A percentile compares a stretch with the other conserved stretches of the same genome.
Conservation (phyloP, 768 basidiomycete species). For the Mycena vulgaris region DNA sequence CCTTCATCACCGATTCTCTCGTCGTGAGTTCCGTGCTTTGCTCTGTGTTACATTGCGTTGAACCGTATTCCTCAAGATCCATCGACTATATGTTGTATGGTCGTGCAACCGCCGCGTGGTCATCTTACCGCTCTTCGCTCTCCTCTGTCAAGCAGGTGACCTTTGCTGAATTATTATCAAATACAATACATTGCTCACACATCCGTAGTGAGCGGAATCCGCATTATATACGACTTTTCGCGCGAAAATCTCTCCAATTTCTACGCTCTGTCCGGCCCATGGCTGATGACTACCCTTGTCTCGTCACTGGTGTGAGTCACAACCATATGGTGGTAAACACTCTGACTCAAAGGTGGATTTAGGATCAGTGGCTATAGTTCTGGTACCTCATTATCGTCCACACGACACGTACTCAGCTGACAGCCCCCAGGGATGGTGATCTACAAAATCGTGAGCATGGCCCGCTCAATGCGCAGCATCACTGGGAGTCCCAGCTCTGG, state of each 20-base stretch:
- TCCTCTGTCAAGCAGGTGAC: too few relatives aligned
- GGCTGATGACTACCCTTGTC: not conserved
- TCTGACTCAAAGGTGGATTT: too few relatives aligned
- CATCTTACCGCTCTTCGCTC: too few relatives aligned
- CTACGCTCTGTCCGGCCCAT: constrained; percentile 9
- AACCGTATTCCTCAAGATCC: not conserved
- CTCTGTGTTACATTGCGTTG: not conserved
- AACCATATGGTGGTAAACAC: not conserved
- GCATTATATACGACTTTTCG: constrained; percentile 5
- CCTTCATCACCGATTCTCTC: constrained; percentile 9
- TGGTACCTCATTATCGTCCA: too few relatives aligned
- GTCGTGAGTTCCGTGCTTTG: not conserved
- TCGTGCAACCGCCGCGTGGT: not conserved
- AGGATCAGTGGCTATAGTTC: too few relatives aligned
- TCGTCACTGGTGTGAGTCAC: not conserved
- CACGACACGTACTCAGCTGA: too few relatives aligned
- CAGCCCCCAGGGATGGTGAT: not conserved
- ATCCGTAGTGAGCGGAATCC: not conserved
- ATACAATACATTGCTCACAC: too few relatives aligned
- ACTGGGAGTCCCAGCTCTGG: not conserved
- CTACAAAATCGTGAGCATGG: not conserved
- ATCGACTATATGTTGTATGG: not conserved
- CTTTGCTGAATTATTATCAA: not conserved
- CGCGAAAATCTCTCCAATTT: constrained; percentile 18
- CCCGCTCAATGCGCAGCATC: not conserved